Evolutionary conservation across 768 basidiomycete species (phyloP), one percentile per base, ranked within the genome.

Genomic region (Psilocybe tampanensis): DNA sequence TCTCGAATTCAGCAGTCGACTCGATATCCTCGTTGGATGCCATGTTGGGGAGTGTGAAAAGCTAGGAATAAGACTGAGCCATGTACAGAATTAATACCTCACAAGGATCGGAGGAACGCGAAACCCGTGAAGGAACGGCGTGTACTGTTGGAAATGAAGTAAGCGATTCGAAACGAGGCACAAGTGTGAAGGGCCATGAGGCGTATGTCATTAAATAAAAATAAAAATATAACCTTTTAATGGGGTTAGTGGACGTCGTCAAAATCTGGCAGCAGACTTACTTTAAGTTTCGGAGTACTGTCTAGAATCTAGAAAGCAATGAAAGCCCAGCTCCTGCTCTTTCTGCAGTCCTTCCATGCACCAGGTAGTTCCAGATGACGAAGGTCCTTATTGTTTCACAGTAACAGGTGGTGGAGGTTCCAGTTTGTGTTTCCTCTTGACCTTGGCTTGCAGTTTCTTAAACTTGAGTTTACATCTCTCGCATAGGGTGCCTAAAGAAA

Each of bases 371-470:
- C n/a, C n/a, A 15, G 6, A 15, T 39, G 36, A 39, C 15, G 4
- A 29, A 29, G 9, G 5, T 29, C 29, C 29, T 9, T 4, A 29
- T 9, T 29, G 5, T 29, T 29, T 52, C 33, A 52, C 51, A 3
- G 63, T 21, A 19, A 69, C 26, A 11, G 61, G 64, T 50, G 72
- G 74, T 49, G 63, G 64, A 34, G 79, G 78, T 58, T 78, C 77
- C 2, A 84, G 72, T 59, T 73, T 79, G 55, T 75, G 76, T 33
- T 76, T 70, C 47, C 76, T 70, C 66, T 78, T 81, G 47, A 74
- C 70, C 67, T 72, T 74, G 34, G 68, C 74, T 60, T 76, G 74
- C 18, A 72, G 74, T 60, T 74, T 80, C 74, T 78, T 83, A 53
- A 83, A 68, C 36, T 74, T 72, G 24, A 65, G 42, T 58, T 71